Evolutionary conservation across 495 filamentous ascomycete genomes (phyloP).

Genomic region (Aspergillus homomorphus): DNA sequence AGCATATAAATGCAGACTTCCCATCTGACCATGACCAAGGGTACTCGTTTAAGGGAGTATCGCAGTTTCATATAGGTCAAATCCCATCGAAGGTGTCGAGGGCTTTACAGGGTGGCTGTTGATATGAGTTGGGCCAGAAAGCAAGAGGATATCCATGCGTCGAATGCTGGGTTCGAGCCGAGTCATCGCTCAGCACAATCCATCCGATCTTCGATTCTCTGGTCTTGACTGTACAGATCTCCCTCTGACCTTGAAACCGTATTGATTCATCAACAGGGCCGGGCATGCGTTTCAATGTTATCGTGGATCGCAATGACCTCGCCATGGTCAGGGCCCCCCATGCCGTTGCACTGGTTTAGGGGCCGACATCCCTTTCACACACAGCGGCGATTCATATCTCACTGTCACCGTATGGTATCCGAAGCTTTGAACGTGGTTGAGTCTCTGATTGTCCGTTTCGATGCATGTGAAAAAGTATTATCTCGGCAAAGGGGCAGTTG

Average conservation of each 20-base stretch:
- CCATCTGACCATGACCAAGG: conserved; percentile 37
- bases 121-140: conserved; percentile 48
- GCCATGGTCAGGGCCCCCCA: no score
- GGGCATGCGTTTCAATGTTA: no score
- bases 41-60: conserved; percentile 37
- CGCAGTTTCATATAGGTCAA: conserved; percentile 27
- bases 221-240: conserved; percentile 16
- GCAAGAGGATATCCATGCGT: conserved; percentile 46
- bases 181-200: conserved; percentile 10
- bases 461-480: no score
- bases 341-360: no score
- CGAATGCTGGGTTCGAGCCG: conserved; percentile 28
- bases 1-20: conserved; percentile 26
- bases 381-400: no score
- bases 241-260: not conserved
- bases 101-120: conserved; percentile 38
- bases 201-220: conserved; percentile 22
- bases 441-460: no score
- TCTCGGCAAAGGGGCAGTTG: no score
- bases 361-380: no score
- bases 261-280: no score
- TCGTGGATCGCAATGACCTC: no score
- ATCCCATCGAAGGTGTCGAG: conserved; percentile 34
- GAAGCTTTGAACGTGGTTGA: no score
- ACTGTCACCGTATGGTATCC: no score